Conservation (phyloP, 768 basidiomycete species). For the Hydnomerulius pinastri region DNA sequence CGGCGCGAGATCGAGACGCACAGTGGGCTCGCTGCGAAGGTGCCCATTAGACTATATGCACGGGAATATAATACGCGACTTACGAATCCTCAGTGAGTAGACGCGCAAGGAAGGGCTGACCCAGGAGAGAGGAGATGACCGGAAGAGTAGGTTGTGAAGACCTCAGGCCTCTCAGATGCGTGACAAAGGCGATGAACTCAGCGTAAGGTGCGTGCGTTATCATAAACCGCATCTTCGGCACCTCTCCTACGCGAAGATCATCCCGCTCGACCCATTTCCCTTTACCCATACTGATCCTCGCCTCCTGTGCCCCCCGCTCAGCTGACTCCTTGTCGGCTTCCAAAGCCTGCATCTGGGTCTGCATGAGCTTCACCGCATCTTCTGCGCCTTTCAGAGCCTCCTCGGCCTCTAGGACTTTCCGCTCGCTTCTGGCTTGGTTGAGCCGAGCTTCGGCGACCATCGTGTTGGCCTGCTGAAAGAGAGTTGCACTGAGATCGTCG, state of each 20-base stretch:
- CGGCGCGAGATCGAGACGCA: slow-evolving; percentile 91
- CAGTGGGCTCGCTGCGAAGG: slow-evolving; percentile 72
- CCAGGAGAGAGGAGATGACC: slow-evolving; percentile 70
- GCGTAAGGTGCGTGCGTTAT: slow-evolving; percentile 74
- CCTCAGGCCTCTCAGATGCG: slow-evolving; percentile 74
- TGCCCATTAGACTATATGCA: slow-evolving; percentile 9
- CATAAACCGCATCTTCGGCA: slow-evolving; percentile 47
- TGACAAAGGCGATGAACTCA: slow-evolving; percentile 78
- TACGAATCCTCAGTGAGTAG: slow-evolving; percentile 83
- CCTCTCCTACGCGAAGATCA: slow-evolving; percentile 26
- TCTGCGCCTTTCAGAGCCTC: slow-evolving; percentile 79
- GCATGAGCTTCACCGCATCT: slow-evolving; percentile 82
- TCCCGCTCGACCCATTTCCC: slow-evolving; percentile 64
- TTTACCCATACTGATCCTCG: slow-evolving; percentile 58
- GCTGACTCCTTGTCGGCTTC: slow-evolving; percentile 66
- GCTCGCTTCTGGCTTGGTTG: slow-evolving; percentile 62
- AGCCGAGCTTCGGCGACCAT: slow-evolving; percentile 97
- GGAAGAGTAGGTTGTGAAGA: slow-evolving; percentile 60
- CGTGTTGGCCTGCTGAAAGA: slow-evolving; percentile 92
- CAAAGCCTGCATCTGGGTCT: slow-evolving; percentile 78
- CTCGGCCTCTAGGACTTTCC: slow-evolving; percentile 77
- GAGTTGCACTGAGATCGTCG: slow-evolving; percentile 86
- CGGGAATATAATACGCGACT: slow-evolving; percentile 35
- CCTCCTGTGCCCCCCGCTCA: slow-evolving; percentile 52
- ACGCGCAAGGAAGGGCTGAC: slow-evolving; percentile 76